phyloP scores from a whole-genome alignment of 495 filamentous ascomycete genomes.

The Penicillium salamii region DNA sequence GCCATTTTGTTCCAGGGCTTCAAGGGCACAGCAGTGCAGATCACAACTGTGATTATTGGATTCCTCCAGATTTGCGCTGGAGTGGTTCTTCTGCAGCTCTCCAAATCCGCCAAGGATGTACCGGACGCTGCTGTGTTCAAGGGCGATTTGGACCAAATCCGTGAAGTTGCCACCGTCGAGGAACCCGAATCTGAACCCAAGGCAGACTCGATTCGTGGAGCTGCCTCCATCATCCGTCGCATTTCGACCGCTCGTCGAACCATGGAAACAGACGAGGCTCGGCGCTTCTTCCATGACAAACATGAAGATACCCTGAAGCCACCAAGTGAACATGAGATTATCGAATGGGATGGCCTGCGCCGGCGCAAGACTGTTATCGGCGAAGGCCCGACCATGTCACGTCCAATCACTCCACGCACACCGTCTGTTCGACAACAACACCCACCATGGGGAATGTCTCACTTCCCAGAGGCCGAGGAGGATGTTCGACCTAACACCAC shows the following conservation, averaged over 20 bases:
- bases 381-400: conserved; percentile 41
- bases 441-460: conserved; percentile 85
- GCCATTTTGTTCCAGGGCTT: conserved; percentile 93
- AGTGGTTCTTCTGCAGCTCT: conserved; percentile 95
- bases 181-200: conserved; percentile 95
- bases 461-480: conserved; percentile 66
- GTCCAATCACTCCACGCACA: conserved; percentile 24
- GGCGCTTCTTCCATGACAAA: conserved; percentile 74
- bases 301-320: conserved; percentile 67
- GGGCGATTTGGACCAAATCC: conserved; percentile 91
- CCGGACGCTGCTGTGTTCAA: conserved; percentile 91
- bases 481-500: conserved; percentile 34
- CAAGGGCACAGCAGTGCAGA: conserved; percentile 77
- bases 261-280: conserved; percentile 78
- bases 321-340: conserved; percentile 69
- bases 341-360: conserved; percentile 93
- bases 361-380: conserved; percentile 72
- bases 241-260: conserved; percentile 74
- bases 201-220: conserved; percentile 90
- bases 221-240: conserved; percentile 83
- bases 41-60: conserved; percentile 86
- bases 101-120: conserved; percentile 96
- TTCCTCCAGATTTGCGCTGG: conserved; percentile 94
- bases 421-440: conserved; percentile 54
- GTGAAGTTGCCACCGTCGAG: conserved; percentile 89